These are phyloP conservation scores for Emmonsiellopsis sp. DNA, from an alignment of 2,329 filamentous ascomycete genomes.

Conservation along the genomic window DNA sequence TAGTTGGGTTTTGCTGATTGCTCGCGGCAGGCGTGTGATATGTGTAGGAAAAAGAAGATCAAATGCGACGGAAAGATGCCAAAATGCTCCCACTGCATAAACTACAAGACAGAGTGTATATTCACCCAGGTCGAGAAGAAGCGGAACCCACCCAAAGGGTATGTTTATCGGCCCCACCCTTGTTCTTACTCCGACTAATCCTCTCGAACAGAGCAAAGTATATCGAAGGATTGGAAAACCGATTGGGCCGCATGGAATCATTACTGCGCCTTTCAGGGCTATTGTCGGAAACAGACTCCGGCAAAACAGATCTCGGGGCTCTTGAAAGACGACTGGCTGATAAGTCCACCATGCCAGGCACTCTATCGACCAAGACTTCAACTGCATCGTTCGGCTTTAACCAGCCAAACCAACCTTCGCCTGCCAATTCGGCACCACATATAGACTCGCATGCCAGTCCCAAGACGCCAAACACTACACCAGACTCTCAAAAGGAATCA, in stretches of 20 bases:
- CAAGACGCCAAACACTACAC: constrained; percentile 41
- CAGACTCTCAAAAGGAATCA: constrained; percentile 43
- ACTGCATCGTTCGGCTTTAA: constrained; percentile 2
- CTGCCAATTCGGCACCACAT: constrained; percentile 37
- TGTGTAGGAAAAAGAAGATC: constrained; percentile 89
- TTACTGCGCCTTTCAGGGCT: constrained; percentile 78
- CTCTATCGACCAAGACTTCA: constrained; percentile 8
- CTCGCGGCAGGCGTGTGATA: constrained; percentile 66
- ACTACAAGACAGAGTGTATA: constrained; percentile 95
- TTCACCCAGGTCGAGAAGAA: constrained; percentile 99
- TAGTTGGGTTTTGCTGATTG: constrained; percentile 1
- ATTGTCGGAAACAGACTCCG: constrained; percentile 74
- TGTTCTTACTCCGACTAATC: not conserved
- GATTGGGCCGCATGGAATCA: constrained; percentile 91
- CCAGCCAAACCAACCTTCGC: constrained; percentile 11
- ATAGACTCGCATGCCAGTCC: constrained; percentile 41
- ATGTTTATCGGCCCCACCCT: constrained; percentile 22
- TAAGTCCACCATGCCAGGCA: constrained; percentile 22
- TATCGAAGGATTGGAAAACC: constrained; percentile 91
- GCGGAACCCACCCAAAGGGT: constrained; percentile 93
- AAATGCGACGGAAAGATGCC: constrained; percentile 97
- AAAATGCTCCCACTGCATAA: constrained; percentile 88
- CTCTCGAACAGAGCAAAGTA: constrained; percentile 68
- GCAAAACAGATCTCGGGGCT: constrained; percentile 76
- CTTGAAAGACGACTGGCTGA: constrained; percentile 67